phyloP scores from a whole-genome alignment of 208 protist genomes.

The Acanthamoeba rhysodes region DNA sequence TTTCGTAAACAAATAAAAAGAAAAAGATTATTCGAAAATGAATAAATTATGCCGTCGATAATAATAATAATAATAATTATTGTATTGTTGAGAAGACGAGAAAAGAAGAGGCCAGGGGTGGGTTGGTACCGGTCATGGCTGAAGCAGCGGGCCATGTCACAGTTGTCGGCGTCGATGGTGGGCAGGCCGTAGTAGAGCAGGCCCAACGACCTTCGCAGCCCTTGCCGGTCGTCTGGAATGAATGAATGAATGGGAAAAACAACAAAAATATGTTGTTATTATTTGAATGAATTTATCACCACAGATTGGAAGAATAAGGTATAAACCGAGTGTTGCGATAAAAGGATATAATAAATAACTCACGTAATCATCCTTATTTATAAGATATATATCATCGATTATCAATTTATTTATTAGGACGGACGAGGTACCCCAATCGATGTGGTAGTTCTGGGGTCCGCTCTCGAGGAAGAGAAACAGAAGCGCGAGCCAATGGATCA shows the following conservation, averaged over 20 bases:
- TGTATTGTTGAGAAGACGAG: background rate
- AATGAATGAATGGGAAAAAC: too few relatives aligned
- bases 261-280: too few relatives aligned
- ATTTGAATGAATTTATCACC: too few relatives aligned
- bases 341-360: too few relatives aligned
- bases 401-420: too few relatives aligned
- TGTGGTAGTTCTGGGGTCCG: background rate
- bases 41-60: too few relatives aligned
- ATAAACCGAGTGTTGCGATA: too few relatives aligned
- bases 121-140: background rate
- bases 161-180: background rate
- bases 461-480: background rate
- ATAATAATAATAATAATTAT: background rate
- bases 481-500: background rate
- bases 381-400: too few relatives aligned
- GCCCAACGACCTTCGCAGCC: background rate
- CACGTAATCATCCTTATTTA: too few relatives aligned
- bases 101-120: background rate
- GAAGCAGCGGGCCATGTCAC: background rate
- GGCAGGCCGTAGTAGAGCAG: background rate
- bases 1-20: too few relatives aligned
- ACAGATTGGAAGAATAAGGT: too few relatives aligned
- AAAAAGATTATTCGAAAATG: too few relatives aligned
- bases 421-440: background rate
- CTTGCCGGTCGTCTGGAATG: background rate